Percentiles rank a stretch among this genome's conserved stretches.
These are phyloP conservation scores for Syzygium syzygioides DNA, from an alignment of 441 rosid genomes.

Conservation along the genomic window DNA sequence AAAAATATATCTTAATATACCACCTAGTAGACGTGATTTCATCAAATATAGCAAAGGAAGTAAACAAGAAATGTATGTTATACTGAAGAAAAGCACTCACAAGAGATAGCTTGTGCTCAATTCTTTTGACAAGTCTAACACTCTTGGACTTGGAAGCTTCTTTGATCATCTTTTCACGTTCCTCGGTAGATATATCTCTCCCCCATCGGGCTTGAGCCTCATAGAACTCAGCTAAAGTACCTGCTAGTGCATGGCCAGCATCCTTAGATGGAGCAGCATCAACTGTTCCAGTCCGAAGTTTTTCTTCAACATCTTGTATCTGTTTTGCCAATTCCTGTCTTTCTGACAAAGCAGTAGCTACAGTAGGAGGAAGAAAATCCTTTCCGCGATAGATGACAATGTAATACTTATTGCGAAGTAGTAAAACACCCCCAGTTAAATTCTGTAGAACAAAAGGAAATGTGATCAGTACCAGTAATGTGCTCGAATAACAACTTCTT, in stretches of 20 bases:
- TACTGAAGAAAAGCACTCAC: slow-evolving; percentile 38
- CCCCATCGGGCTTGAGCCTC: slow-evolving; percentile 98
- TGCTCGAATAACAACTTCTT: neutral
- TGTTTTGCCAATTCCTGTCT: slow-evolving; percentile 68
- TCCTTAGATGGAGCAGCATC: slow-evolving; percentile 46
- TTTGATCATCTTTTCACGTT: slow-evolving; percentile 81
- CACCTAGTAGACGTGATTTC: neutral
- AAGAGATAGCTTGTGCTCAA: slow-evolving; percentile 73
- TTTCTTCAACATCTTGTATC: slow-evolving; percentile 82
- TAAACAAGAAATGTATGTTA: neutral
- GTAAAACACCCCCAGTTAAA: slow-evolving; percentile 86
- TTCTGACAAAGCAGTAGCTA: slow-evolving; percentile 81
- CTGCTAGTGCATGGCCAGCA: slow-evolving; percentile 64
- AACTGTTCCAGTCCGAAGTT: slow-evolving; percentile 37
- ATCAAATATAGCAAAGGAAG: neutral
- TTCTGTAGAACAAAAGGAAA: slow-evolving; percentile 33
- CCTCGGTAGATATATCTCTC: slow-evolving; percentile 60
- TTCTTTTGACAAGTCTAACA: slow-evolving; percentile 53
- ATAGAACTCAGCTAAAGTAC: slow-evolving; percentile 91
- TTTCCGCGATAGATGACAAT: slow-evolving; percentile 93
- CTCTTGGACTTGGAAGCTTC: slow-evolving; percentile 70
- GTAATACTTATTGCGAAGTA: slow-evolving; percentile 88
- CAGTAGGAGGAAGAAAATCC: slow-evolving; percentile 87
- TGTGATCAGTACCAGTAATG: neutral
- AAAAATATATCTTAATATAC: neutral